Evolutionary conservation across 495 filamentous ascomycete species (phyloP), one percentile per base, ranked within the genome.

Genomic region (Aspergillus haitiensis): DNA sequence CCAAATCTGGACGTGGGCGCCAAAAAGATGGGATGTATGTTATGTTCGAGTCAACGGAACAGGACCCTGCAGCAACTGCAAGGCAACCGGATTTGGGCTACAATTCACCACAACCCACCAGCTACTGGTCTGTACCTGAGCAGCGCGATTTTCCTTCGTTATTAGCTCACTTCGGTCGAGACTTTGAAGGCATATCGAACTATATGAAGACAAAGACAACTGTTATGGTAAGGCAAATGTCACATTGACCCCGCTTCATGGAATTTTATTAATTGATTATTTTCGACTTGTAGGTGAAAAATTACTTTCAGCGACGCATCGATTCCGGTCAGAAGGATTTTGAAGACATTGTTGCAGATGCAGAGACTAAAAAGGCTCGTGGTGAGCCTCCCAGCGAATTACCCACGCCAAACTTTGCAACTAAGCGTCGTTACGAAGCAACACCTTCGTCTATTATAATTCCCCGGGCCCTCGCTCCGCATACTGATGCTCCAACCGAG

Each of bases 61-160:
- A 71, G 53, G 74, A 78, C 16, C 32, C 65, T 50, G 61, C 61
- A 67, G 15, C 52, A 55, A 52, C 51, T 47, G n/a, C 37, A 15
- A 64, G 61, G 45, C 73, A 69, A 55, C 56, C 61, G 31, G 74
- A 70, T 55, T 62, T 67, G 62, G 65, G 72, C 33, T 76, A 82
- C 40, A 78, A 79, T n/a, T 76, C 80, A 6, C 70, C 82, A 55
- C 85, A 85, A 51, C 85, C 91, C 7, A 96, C 91, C 2, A 97
- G 94, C 69, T 98, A 98, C 72, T 98, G 94, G 94, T 97, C 93
- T 62, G 94, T 98, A 31, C 87, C 89, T 2, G 94, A 98, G 70
- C 83, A 88, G 34, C 85, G 78, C 21, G 91, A 97, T 68, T 98
- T 98, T 67, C 86, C 86, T 1, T 81, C 79, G 31, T 74, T 93